These are phyloP conservation scores for Xerocomus tenax DNA, from an alignment of 1,284 basidiomycete genomes.

Conservation along the genomic window DNA sequence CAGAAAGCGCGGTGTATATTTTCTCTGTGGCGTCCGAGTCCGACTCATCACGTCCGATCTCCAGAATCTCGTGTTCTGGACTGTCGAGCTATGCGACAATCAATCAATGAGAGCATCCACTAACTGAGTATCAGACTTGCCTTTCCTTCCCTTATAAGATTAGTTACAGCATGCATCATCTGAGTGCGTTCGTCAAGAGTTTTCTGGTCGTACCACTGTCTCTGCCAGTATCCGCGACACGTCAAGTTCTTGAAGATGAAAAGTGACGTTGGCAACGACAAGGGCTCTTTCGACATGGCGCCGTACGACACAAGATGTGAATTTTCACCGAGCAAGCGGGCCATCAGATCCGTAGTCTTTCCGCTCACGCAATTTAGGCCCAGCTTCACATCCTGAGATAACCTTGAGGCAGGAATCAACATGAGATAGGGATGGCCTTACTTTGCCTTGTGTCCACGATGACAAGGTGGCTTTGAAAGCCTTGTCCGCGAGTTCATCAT, in stretches of 20 bases:
- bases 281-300: constrained; percentile 77
- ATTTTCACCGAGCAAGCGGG: constrained; percentile 52
- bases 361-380: constrained; percentile 78
- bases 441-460: constrained; percentile 54
- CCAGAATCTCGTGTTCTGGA: constrained; percentile 60
- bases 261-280: constrained; percentile 67
- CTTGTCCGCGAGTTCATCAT: constrained; percentile 59
- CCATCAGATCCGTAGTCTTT: constrained; percentile 58
- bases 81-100: constrained; percentile 44
- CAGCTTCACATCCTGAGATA: constrained; percentile 46
- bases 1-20: constrained; percentile 43
- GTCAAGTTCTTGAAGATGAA: constrained; percentile 78
- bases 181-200: constrained; percentile 34
- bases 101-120: constrained; percentile 1
- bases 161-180: constrained; percentile 46
- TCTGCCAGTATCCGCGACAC: constrained; percentile 70
- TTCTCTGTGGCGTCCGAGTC: constrained; percentile 45
- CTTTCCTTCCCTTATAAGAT: constrained; percentile 47
- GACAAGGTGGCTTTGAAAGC: constrained; percentile 43
- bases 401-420: background rate
- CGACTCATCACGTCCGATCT: constrained; percentile 40
- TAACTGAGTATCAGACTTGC: constrained; percentile 29
- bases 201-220: constrained; percentile 55
- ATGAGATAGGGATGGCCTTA: constrained; percentile 16
- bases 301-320: constrained; percentile 79